Percentiles rank a stretch among this genome's conserved stretches.
Conservation (phyloP, 2,329 filamentous ascomycete genomes). For the Botryotinia calthae region DNA sequence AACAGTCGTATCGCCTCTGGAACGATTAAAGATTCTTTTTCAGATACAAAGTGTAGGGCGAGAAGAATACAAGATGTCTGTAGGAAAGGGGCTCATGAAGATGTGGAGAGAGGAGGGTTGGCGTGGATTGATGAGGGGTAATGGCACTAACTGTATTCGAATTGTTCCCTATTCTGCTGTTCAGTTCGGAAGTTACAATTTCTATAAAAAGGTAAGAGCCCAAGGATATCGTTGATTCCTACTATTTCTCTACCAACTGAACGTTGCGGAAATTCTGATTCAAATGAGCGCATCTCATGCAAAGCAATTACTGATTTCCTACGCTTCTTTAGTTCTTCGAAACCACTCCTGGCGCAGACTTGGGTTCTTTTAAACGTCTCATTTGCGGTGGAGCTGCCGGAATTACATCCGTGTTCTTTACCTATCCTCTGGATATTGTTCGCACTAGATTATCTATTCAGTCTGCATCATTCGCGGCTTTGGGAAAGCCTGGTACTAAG, state of each 20-base stretch:
- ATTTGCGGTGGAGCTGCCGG: slow-evolving; percentile 89
- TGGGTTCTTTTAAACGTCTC: slow-evolving; percentile 72
- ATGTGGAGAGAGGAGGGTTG: slow-evolving; percentile 98
- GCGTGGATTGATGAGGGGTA: slow-evolving; percentile 95
- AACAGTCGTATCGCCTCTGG: slow-evolving; percentile 93
- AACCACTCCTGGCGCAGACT: slow-evolving; percentile 66
- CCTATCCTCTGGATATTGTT: slow-evolving; percentile 96
- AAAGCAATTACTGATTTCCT: slow-evolving; percentile 14
- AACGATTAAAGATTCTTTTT: slow-evolving; percentile 96
- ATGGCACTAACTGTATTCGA: slow-evolving; percentile 96
- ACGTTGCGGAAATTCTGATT: not conserved
- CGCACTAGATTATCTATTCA: slow-evolving; percentile 94
- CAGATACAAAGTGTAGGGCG: slow-evolving; percentile 89
- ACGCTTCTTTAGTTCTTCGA: slow-evolving; percentile 65
- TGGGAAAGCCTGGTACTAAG: slow-evolving; percentile 59
- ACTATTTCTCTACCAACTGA: not conserved
- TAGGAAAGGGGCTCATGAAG: slow-evolving; percentile 82
- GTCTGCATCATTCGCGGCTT: slow-evolving; percentile 85
- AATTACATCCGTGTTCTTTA: slow-evolving; percentile 91
- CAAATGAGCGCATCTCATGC: not conserved
- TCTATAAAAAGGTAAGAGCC: slow-evolving; percentile 81
- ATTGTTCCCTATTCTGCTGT: slow-evolving; percentile 98
- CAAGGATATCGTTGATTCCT: not conserved
- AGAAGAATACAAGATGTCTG: slow-evolving; percentile 90
- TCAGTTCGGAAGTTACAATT: slow-evolving; percentile 96